Base-by-base conservation (phyloP, 805 yeast species). In the Ogataea trehalophila region DNA sequence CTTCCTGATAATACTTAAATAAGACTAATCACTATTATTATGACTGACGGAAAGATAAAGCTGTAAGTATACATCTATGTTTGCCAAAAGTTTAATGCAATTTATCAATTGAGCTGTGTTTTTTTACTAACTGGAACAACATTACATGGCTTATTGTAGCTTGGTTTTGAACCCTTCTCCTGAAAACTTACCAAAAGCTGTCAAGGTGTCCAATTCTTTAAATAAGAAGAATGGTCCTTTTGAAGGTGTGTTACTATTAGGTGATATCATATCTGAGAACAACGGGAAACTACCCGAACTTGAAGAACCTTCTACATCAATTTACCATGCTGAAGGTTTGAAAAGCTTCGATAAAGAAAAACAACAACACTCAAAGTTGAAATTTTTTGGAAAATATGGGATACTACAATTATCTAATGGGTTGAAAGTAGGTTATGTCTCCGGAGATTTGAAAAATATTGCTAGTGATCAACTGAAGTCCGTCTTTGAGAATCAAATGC, bases 181-280 rank as follows among this genome's bases (percentile, higher is more conserved):
- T 1, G 53, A 65, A 1, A 59, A 64, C 7, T 52, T 83, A 7
- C 70, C 72, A 0, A 77, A 75, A 49, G 68, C 77, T 0, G 54
- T 76, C 6, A 62, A 55, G 37, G 72, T 75, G 44, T 72, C 81
- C 4, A 76, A 79, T 55, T 50, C 68, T 1, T 71, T 83, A 43
- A 69, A 81, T 55, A 48, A 59, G 20, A 83, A 79, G 54, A 81
- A 80, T 39, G 90, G 90, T 0, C 89, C 89, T 0, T 85, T 85
- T 56, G 83, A 75, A 41, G 68, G 75, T 2, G 74, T 76, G 0
- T 37, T 84, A 1, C 57, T 83, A 5, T 54, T 83, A 6, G 87
- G 87, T 0, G 77, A 77, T 52, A 60, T 71, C 1, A 47, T 63
- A 0, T 29, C 43, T 0, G 51, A 57, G 6, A 52, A 46, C 23